Evolutionary conservation across 73 alveolate species (phyloP).

Genomic region (Durusdinium trenchii): DNA sequence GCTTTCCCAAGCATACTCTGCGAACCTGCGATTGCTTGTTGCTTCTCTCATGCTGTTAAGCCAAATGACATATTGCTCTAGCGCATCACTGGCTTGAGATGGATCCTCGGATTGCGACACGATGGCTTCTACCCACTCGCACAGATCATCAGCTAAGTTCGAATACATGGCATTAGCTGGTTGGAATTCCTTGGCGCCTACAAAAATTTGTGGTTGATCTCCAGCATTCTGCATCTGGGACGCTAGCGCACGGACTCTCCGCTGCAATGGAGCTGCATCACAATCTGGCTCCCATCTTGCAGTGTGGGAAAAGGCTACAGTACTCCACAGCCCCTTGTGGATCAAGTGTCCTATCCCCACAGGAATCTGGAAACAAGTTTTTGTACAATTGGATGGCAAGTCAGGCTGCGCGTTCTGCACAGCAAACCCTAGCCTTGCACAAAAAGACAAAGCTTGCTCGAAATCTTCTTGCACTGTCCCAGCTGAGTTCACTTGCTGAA

Average conservation of each 20-base stretch:
- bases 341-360: not conserved
- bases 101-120: not conserved
- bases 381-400: no score
- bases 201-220: not conserved
- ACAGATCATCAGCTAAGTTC: not conserved
- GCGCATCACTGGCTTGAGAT: not conserved
- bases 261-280: not conserved
- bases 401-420: not conserved
- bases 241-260: not conserved
- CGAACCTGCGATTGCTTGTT: not conserved
- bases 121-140: not conserved
- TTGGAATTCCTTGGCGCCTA: not conserved
- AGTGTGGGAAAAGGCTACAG: not conserved
- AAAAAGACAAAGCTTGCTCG: not conserved
- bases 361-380: not conserved
- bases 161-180: not conserved
- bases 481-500: not conserved
- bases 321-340: not conserved
- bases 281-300: not conserved
- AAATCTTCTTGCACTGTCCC: no score
- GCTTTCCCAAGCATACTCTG: not conserved
- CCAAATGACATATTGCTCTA: not conserved
- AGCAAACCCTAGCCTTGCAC: not conserved
- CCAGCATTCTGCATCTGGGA: not conserved
- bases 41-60: slow-evolving; percentile 16